phyloP scores from a whole-genome alignment of 768 basidiomycete species.

The Suillus luteus region DNA sequence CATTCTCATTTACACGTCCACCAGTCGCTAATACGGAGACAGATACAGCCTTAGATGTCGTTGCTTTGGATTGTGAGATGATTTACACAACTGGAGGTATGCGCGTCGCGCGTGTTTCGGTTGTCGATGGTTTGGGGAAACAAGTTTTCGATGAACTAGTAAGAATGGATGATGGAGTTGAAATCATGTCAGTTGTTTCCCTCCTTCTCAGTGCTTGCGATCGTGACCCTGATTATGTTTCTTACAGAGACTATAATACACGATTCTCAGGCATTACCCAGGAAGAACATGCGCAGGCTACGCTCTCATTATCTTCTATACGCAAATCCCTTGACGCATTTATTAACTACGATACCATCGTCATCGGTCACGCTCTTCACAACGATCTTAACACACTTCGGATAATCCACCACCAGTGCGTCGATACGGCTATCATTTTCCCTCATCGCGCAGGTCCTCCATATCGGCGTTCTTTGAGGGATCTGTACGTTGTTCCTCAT shows the following conservation, averaged over 20 bases:
- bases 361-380: slow-evolving; percentile 90
- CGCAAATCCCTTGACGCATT: slow-evolving; percentile 67
- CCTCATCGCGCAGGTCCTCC: slow-evolving; percentile 80
- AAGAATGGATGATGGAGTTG: slow-evolving; percentile 76
- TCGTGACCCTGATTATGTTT: slow-evolving; percentile 8
- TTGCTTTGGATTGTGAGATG: slow-evolving; percentile 96
- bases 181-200: slow-evolving; percentile 61
- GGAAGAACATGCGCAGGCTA: slow-evolving; percentile 59
- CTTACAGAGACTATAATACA: slow-evolving; percentile 82
- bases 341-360: slow-evolving; percentile 78
- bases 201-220: slow-evolving; percentile 5
- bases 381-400: slow-evolving; percentile 93
- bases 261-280: slow-evolving; percentile 83
- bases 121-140: slow-evolving; percentile 75
- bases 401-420: slow-evolving; percentile 78
- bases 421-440: slow-evolving; percentile 88
- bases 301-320: slow-evolving; percentile 65
- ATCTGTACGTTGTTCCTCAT: slow-evolving; percentile 57
- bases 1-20: slow-evolving; percentile 58
- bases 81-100: slow-evolving; percentile 92
- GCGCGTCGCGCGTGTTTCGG: slow-evolving; percentile 87
- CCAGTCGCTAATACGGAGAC: slow-evolving; percentile 8
- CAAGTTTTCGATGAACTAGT: slow-evolving; percentile 83
- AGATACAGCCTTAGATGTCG: slow-evolving; percentile 64
- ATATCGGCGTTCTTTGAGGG: slow-evolving; percentile 77